Conservation (phyloP, 495 filamentous ascomycete genomes). For the Choiromyces venosus region DNA sequence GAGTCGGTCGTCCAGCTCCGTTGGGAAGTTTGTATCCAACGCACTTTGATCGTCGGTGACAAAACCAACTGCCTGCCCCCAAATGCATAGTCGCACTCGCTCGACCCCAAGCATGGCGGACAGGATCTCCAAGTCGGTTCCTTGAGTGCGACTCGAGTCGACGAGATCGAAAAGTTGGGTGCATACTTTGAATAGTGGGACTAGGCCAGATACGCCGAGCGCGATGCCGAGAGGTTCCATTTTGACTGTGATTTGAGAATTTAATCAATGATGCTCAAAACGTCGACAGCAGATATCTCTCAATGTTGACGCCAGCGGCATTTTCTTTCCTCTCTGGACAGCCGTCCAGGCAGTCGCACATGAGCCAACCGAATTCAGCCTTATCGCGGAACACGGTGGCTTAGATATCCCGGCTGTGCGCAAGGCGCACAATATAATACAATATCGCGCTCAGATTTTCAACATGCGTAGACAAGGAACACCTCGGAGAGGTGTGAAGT, state of each 20-base stretch:
- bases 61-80: neutral
- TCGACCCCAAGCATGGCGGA: neutral
- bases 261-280: neutral
- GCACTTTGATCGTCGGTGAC: neutral
- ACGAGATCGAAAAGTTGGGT: neutral
- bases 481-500: too few species aligned
- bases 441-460: neutral
- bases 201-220: neutral
- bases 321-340: neutral
- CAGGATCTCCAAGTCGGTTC: neutral
- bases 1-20: neutral
- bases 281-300: neutral
- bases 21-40: neutral
- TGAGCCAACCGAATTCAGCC: neutral
- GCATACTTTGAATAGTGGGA: neutral
- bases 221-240: neutral
- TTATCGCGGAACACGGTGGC: neutral
- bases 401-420: neutral
- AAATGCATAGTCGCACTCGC: neutral
- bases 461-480: too few species aligned
- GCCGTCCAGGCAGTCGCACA: neutral
- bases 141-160: neutral
- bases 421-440: neutral
- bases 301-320: neutral
- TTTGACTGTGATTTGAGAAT: neutral